phyloP scores from a whole-genome alignment of 2,329 filamentous ascomycete species.

The Cladobotryum protrusum region DNA sequence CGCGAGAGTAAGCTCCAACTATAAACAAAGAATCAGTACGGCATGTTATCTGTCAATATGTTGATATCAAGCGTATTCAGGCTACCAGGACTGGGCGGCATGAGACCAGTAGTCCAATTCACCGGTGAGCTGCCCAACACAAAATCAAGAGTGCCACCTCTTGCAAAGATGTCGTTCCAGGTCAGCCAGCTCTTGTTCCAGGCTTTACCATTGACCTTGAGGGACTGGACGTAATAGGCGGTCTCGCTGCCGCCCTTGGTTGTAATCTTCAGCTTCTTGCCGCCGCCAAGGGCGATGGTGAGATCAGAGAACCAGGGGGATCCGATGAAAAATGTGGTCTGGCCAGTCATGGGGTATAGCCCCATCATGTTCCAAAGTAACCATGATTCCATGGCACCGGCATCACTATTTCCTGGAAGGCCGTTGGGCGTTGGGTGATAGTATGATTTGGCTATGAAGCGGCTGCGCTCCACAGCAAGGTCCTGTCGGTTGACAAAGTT shows the following conservation, averaged over 20 bases:
- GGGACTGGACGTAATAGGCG: constrained; percentile 56
- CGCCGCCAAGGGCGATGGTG: constrained; percentile 50
- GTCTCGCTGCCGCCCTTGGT: constrained; percentile 43
- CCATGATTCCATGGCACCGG: constrained; percentile 68
- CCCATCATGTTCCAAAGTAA: constrained; percentile 64
- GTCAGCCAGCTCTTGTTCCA: constrained; percentile 62
- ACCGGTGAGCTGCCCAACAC: constrained; percentile 48
- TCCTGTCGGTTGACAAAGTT: constrained; percentile 60
- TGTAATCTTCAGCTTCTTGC: constrained; percentile 49
- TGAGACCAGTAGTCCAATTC: constrained; percentile 53
- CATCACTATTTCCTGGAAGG: constrained; percentile 64
- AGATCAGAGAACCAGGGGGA: constrained; percentile 58
- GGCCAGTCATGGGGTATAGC: constrained; percentile 61
- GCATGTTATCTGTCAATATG: no score
- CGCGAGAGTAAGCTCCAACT: no score
- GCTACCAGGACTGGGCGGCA: constrained; percentile 54
- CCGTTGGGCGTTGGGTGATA: constrained; percentile 51
- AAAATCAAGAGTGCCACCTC: constrained; percentile 59
- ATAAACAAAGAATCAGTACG: no score
- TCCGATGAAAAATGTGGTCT: constrained; percentile 60
- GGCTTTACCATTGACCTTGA: constrained; percentile 55
- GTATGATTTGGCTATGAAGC: constrained; percentile 52
- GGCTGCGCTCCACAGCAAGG: constrained; percentile 51
- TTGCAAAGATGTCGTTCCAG: constrained; percentile 60
- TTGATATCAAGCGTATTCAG: not conserved